These are phyloP conservation scores for Trypanosoma congolense DNA, from an alignment of 208 protist species.

Conservation along the genomic window DNA sequence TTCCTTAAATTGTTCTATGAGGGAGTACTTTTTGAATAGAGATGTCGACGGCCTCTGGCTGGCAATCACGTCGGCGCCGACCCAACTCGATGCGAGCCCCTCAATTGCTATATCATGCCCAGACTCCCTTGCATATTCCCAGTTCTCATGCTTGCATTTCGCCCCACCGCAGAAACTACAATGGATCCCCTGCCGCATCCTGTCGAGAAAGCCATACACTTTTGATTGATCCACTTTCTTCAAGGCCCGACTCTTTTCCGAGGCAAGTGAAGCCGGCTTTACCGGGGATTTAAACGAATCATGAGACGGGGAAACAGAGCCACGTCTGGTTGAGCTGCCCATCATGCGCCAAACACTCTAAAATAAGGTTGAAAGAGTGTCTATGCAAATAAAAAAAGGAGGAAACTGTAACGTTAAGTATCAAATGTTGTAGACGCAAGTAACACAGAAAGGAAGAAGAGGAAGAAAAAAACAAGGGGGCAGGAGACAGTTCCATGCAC, in stretches of 20 bases:
- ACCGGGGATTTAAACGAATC: no score
- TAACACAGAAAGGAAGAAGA: no score
- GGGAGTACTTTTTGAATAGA: slow-evolving; percentile 79
- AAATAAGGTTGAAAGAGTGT: no score
- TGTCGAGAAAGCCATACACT: slow-evolving; percentile 68
- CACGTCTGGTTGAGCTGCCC: no score
- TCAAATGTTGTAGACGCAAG: no score
- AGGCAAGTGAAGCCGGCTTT: background rate
- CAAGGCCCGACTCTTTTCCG: slow-evolving; percentile 18
- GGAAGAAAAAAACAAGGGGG: no score
- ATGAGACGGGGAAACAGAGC: slow-evolving; percentile 3
- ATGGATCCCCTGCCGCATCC: slow-evolving; percentile 65
- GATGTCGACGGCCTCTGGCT: slow-evolving; percentile 84
- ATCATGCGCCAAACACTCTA: no score
- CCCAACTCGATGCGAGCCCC: slow-evolving; percentile 86
- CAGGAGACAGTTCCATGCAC: no score
- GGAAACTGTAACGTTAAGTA: no score
- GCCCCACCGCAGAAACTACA: slow-evolving; percentile 81
- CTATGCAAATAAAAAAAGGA: no score
- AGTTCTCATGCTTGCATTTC: slow-evolving; percentile 81
- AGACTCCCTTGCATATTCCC: slow-evolving; percentile 57
- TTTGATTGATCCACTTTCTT: slow-evolving; percentile 64
- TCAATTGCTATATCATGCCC: slow-evolving; percentile 59
- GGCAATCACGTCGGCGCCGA: slow-evolving; percentile 78
- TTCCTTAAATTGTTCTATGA: slow-evolving; percentile 79